A percentile compares a stretch with the other conserved stretches of the same genome.
Evolutionary conservation across 371 early-diverging fungal species (phyloP).

Genomic region (Conidiobolus incongruus): DNA sequence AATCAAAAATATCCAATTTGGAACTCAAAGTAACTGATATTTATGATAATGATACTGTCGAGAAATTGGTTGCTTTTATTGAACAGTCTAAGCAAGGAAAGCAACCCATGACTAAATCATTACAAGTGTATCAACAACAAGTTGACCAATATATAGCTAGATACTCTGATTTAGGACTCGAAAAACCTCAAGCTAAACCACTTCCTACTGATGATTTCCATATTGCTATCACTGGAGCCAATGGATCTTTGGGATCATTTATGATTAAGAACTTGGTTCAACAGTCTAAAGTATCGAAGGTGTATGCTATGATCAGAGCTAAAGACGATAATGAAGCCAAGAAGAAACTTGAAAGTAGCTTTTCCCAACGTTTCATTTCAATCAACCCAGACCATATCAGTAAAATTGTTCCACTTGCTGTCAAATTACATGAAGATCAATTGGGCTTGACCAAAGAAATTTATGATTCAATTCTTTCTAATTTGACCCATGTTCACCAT

Average conservation of each 20-base stretch:
- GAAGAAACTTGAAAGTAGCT: neutral
- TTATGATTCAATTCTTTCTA: no score
- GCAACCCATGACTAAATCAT: neutral
- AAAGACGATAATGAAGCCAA: neutral
- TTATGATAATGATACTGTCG: neutral
- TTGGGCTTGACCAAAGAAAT: no score
- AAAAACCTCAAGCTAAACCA: neutral
- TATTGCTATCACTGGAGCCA: neutral
- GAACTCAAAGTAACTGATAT: neutral
- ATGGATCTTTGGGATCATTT: neutral
- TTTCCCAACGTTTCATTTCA: neutral
- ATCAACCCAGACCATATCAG: neutral
- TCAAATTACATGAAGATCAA: slow-evolving; percentile 7
- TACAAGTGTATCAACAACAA: neutral
- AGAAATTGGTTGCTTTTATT: neutral
- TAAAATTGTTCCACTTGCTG: slow-evolving; percentile 3
- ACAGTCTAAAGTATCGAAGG: neutral
- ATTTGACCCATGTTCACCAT: no score
- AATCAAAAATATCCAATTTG: neutral
- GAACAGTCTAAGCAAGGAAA: neutral
- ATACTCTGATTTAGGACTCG: neutral
- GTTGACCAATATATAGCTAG: neutral
- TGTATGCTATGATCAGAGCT: neutral
- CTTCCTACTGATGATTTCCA: neutral
- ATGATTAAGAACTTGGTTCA: neutral